A percentile compares a stretch with the other conserved stretches of the same genome.
phyloP scores from a whole-genome alignment of 139 green algal genomes.

The Deuterostichococcus epilithicus region DNA sequence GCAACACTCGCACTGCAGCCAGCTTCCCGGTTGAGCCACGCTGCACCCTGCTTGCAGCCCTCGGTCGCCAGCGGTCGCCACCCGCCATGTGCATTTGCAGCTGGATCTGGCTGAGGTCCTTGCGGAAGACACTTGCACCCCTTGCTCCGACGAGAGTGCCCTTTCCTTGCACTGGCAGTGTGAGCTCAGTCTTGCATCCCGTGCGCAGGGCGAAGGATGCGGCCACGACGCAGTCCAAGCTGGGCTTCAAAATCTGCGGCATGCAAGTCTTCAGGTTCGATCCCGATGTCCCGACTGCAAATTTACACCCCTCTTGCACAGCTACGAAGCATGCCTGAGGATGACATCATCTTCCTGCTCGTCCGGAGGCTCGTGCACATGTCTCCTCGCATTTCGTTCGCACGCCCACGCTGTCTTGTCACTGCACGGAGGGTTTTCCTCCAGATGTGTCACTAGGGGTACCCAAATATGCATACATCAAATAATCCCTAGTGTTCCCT shows the following conservation, averaged over 20 bases:
- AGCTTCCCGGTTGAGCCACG: too few relatives aligned
- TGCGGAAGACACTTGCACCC: background rate
- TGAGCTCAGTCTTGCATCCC: too few relatives aligned
- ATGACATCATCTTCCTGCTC: background rate
- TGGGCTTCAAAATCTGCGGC: slow-evolving; percentile 85
- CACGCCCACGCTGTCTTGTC: background rate
- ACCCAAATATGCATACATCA: too few relatives aligned
- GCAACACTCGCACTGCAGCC: too few relatives aligned
- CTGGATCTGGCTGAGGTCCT: background rate
- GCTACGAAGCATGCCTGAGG: background rate
- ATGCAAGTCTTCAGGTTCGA: slow-evolving; percentile 43
- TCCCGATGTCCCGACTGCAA: background rate
- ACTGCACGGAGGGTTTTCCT: background rate
- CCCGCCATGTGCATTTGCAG: too few relatives aligned
- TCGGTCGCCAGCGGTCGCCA: too few relatives aligned
- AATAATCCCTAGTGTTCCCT: background rate
- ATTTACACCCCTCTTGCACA: too few relatives aligned
- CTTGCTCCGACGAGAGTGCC: background rate
- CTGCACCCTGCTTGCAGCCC: too few relatives aligned
- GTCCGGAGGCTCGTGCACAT: background rate
- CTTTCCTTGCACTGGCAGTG: background rate
- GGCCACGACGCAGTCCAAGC: slow-evolving; percentile 57
- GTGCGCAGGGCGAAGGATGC: slow-evolving; percentile 61
- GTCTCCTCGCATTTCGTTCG: background rate
- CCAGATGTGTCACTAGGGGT: too few relatives aligned